A percentile compares a stretch with the other conserved stretches of the same genome.
Conservation (phyloP, 2,329 filamentous ascomycete genomes). For the Trichoderma aggressivum region DNA sequence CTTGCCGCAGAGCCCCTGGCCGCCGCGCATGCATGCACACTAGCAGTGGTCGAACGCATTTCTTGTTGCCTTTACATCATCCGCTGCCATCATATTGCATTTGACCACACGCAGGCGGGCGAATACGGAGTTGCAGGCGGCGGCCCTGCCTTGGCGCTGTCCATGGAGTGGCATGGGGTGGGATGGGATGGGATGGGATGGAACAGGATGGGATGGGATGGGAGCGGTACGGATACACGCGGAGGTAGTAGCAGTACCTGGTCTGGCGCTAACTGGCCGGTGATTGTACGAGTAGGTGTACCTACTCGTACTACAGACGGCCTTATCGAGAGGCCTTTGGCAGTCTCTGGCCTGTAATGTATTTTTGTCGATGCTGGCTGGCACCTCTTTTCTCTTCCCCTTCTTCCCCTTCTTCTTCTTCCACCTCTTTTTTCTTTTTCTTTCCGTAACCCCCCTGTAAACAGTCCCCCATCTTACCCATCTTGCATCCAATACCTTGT, state of each 20-base stretch:
- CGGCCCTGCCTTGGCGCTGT: neutral
- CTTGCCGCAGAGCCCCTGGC: neutral
- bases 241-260: neutral
- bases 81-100: neutral
- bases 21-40: neutral
- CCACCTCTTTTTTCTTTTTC: neutral
- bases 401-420: neutral
- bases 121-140: neutral
- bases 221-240: neutral
- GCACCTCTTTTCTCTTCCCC: neutral
- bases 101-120: neutral
- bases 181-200: neutral
- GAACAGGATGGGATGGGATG: neutral
- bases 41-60: neutral
- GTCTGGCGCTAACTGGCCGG: neutral
- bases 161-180: neutral
- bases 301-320: neutral
- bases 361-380: neutral
- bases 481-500: neutral
- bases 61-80: slow-evolving; percentile 1
- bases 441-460: neutral
- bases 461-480: neutral
- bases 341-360: neutral
- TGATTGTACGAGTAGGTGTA: neutral
- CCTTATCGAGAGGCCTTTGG: neutral